Evolutionary conservation across 176 grass and related monocot genomes (phyloP).

Genomic region (Hordeum marinum): DNA sequence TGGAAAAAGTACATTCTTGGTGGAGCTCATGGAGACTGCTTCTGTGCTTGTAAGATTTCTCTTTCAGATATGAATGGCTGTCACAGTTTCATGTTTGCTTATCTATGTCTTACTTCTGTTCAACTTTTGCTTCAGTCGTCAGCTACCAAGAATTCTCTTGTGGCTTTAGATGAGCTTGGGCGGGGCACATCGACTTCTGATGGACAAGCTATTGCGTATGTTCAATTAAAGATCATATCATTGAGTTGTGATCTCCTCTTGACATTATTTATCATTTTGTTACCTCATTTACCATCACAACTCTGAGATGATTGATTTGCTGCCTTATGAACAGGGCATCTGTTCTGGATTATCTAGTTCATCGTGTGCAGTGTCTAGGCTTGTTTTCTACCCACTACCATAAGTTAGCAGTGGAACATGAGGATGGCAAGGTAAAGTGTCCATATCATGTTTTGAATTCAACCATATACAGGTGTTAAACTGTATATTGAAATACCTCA

Average conservation of each 20-base stretch:
- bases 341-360: conserved; percentile 87
- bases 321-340: conserved; percentile 54
- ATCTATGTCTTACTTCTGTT: not conserved
- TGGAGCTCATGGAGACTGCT: conserved; percentile 89
- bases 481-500: conserved; percentile 21
- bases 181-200: conserved; percentile 98
- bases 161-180: conserved; percentile 96
- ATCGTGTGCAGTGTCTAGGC: conserved; percentile 68
- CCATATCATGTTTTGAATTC: not conserved
- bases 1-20: conserved; percentile 89
- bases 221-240: conserved; percentile 25
- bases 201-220: conserved; percentile 98
- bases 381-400: conserved; percentile 99
- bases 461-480: conserved; percentile 19
- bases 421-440: conserved; percentile 56
- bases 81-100: conserved; percentile 5
- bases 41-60: conserved; percentile 74
- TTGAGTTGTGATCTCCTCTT: conserved; percentile 2
- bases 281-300: not conserved
- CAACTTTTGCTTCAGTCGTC: conserved; percentile 60
- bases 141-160: conserved; percentile 85
- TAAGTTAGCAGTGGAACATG: conserved; percentile 73
- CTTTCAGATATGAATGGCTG: not conserved
- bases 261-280: conserved; percentile 14
- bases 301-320: conserved; percentile 8